These are phyloP conservation scores for Grosmannia huntii DNA, from an alignment of 2,329 filamentous ascomycete species.

Conservation along the genomic window DNA sequence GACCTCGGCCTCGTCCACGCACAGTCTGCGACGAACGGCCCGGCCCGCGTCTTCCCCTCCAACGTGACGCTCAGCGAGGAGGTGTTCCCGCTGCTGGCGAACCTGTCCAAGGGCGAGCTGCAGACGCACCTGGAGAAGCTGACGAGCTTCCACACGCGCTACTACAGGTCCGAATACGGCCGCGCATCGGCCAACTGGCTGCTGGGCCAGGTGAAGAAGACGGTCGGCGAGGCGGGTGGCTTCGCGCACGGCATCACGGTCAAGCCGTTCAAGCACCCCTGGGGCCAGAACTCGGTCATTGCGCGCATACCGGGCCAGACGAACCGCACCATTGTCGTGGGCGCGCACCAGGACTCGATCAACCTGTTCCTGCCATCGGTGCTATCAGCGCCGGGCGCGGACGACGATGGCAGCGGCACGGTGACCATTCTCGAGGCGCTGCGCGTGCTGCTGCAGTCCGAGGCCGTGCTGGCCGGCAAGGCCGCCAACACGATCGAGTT, in stretches of 20 bases:
- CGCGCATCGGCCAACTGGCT: constrained; percentile 82
- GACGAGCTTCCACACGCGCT: constrained; percentile 68
- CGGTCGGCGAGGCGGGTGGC: constrained; percentile 60
- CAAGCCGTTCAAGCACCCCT: constrained; percentile 65
- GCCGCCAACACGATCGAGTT: constrained; percentile 85
- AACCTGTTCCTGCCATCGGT: constrained; percentile 81
- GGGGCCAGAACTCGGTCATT: constrained; percentile 85
- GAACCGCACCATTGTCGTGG: constrained; percentile 75
- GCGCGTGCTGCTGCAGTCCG: constrained; percentile 62
- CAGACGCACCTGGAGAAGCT: constrained; percentile 63
- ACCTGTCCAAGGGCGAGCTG: constrained; percentile 67
- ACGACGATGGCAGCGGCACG: constrained; percentile 86
- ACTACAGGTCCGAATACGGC: constrained; percentile 66
- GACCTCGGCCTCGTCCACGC: constrained; percentile 39
- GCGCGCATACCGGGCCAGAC: constrained; percentile 79
- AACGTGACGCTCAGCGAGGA: constrained; percentile 42
- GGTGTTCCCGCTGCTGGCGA: constrained; percentile 52
- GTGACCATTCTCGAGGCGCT: constrained; percentile 92
- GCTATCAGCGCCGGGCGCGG: constrained; percentile 79
- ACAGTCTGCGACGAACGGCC: constrained; percentile 49
- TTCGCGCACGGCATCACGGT: constrained; percentile 53
- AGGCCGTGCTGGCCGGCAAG: constrained; percentile 56
- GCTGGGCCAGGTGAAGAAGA: constrained; percentile 57
- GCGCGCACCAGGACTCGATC: constrained; percentile 90
- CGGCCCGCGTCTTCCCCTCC: constrained; percentile 36